Conservation (phyloP, 352 stramenopile genomes). For the Phytophthora sansomeana region DNA sequence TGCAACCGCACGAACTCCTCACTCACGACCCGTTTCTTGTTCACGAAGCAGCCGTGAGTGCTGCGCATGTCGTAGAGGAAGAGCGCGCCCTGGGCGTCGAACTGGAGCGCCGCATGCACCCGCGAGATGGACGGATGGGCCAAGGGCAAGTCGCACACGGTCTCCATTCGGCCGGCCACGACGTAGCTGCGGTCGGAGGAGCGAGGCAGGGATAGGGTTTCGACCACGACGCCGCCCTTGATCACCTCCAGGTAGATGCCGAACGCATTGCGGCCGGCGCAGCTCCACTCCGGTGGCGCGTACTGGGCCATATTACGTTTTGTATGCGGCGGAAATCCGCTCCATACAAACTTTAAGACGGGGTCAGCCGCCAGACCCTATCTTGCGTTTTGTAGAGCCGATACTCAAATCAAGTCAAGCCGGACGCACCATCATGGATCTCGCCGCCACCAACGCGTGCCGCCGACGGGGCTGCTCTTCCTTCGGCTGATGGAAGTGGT, state of each 20-base stretch:
- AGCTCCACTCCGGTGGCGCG: conserved; percentile 58
- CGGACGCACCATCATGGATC: conserved; percentile 11
- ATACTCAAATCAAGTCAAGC: conserved; percentile 8
- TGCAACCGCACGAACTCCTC: conserved; percentile 68
- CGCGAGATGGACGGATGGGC: conserved; percentile 83
- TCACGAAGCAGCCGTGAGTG: conserved; percentile 88
- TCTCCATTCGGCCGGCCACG: conserved; percentile 66
- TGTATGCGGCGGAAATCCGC: too few species aligned
- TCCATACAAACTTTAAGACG: too few species aligned
- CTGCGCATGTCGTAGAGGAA: conserved; percentile 81
- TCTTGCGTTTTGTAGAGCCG: too few species aligned
- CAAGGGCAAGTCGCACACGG: conserved; percentile 72
- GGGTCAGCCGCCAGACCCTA: too few species aligned
- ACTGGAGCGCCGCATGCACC: conserved; percentile 77
- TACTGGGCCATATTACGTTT: conserved; percentile 50
- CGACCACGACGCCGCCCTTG: conserved; percentile 65
- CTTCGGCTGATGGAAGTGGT: too few species aligned
- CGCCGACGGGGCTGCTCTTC: too few species aligned
- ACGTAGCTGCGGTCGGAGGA: conserved; percentile 45
- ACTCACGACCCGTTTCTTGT: conserved; percentile 69
- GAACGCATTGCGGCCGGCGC: conserved; percentile 55
- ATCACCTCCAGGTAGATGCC: conserved; percentile 75
- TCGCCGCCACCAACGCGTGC: too few species aligned
- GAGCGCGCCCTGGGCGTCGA: conserved; percentile 67
- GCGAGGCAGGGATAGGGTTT: conserved; percentile 49